A percentile compares a stretch with the other conserved stretches of the same genome.
These are phyloP conservation scores for Remersonia thermophila DNA, from an alignment of 2,329 filamentous ascomycete genomes.

Conservation along the genomic window DNA sequence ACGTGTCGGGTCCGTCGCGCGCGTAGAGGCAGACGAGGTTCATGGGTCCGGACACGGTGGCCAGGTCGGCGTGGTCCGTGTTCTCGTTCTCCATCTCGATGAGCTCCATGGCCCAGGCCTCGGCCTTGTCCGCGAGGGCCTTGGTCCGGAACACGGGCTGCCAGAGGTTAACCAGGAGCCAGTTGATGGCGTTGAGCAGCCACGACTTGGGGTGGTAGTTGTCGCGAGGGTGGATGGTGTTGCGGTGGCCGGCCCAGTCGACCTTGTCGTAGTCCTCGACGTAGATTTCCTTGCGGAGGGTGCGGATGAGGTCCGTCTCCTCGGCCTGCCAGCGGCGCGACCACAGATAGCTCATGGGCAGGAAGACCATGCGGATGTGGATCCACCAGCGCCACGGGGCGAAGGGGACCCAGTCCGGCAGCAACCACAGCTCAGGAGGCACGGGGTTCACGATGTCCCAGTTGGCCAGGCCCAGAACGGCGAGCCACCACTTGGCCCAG, in stretches of 20 bases:
- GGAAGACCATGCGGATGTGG: constrained; percentile 91
- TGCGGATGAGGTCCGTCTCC: constrained; percentile 58
- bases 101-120: constrained; percentile 70
- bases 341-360: constrained; percentile 84
- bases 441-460: constrained; percentile 95
- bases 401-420: constrained; percentile 83
- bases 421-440: constrained; percentile 83
- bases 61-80: constrained; percentile 74
- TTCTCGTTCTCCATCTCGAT: constrained; percentile 89
- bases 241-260: constrained; percentile 64
- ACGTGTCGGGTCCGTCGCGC: constrained; percentile 63
- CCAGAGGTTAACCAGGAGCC: constrained; percentile 67
- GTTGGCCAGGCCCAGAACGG: constrained; percentile 64
- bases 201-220: constrained; percentile 90
- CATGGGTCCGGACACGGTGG: constrained; percentile 82
- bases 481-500: constrained; percentile 96
- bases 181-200: constrained; percentile 69
- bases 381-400: constrained; percentile 96
- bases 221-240: constrained; percentile 66
- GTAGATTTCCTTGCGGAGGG: constrained; percentile 71
- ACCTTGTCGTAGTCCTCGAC: constrained; percentile 66
- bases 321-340: constrained; percentile 72
- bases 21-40: constrained; percentile 82
- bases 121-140: constrained; percentile 55
- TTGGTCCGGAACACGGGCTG: constrained; percentile 61